A percentile compares a stretch with the other conserved stretches of the same genome.
These are phyloP conservation scores for Russula compacta DNA, from an alignment of 768 basidiomycete species.

Conservation along the genomic window DNA sequence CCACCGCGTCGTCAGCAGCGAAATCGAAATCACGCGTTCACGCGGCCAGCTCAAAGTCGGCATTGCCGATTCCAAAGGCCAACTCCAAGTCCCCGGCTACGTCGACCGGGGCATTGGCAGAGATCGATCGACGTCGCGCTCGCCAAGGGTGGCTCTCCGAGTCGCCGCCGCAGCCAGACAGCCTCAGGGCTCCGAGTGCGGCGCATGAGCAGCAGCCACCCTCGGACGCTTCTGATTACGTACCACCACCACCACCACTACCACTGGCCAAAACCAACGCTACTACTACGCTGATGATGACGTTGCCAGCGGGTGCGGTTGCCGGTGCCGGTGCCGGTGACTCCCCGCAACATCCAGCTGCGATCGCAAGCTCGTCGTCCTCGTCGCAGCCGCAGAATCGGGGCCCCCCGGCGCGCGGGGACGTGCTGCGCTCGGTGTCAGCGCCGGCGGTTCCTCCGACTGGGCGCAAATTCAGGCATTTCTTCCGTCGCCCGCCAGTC, in stretches of 20 bases:
- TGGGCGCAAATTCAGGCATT: constrained; percentile 3
- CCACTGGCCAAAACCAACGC: too few relatives aligned
- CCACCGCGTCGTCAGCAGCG: background rate
- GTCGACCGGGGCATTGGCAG: background rate
- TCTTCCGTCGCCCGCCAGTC: constrained; percentile 13
- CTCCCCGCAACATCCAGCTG: background rate
- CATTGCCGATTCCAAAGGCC: background rate
- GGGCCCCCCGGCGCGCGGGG: background rate
- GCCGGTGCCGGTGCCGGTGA: too few relatives aligned
- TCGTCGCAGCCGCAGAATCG: background rate
- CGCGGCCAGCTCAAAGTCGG: background rate
- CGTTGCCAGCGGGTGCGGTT: background rate
- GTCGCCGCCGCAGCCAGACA: background rate
- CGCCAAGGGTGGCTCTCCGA: background rate
- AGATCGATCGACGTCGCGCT: background rate
- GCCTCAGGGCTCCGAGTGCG: background rate
- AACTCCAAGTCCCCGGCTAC: background rate
- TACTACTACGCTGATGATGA: too few relatives aligned
- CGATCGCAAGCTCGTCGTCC: background rate
- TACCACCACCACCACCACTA: background rate
- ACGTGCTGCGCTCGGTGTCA: background rate
- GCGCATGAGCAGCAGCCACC: background rate
- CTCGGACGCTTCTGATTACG: background rate
- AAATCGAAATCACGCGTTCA: background rate
- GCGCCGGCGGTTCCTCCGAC: background rate